Evolutionary conservation across 139 green algal genomes (phyloP).

Genomic region (Astrephomene gubernaculifera): DNA sequence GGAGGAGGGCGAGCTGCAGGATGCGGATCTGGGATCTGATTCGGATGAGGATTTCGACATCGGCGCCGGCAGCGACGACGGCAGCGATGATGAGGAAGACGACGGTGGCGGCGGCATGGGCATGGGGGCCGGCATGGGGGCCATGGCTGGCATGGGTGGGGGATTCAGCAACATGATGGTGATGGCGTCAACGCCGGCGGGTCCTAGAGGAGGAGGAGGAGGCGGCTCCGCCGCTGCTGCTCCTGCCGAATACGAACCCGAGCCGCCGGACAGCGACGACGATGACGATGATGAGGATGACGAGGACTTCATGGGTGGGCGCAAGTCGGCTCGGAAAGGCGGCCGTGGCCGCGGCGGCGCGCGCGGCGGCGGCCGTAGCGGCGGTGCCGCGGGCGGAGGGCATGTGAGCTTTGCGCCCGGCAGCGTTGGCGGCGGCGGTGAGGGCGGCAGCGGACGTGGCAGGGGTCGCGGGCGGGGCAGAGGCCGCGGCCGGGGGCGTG

Average conservation of each 20-base stretch:
- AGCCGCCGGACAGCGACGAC: conserved; percentile 14
- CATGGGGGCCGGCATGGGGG: background rate
- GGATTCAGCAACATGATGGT: no score
- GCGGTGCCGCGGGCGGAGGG: background rate
- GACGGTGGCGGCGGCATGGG: background rate
- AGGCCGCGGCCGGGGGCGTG: background rate
- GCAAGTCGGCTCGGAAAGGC: background rate
- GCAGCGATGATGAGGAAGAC: background rate
- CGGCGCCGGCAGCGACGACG: background rate
- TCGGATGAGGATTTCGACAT: conserved; percentile 37
- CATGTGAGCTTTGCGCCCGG: background rate
- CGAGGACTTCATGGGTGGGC: conserved; percentile 26
- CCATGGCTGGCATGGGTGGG: no score
- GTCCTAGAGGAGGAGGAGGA: background rate
- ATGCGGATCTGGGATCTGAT: conserved; percentile 7
- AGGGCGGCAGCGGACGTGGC: background rate
- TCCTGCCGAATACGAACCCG: no score
- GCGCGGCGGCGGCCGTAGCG: background rate
- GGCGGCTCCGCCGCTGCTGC: no score
- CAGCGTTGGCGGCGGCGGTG: background rate
- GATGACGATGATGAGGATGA: conserved; percentile 31
- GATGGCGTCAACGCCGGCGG: no score
- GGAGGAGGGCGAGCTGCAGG: conserved; percentile 39
- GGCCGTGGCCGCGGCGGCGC: background rate
- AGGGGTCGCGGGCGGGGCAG: conserved; percentile 4